Percentiles rank a stretch among this genome's conserved stretches.
Evolutionary conservation across 139 green algal genomes (phyloP).

Genomic region (Ulvella scutata): DNA sequence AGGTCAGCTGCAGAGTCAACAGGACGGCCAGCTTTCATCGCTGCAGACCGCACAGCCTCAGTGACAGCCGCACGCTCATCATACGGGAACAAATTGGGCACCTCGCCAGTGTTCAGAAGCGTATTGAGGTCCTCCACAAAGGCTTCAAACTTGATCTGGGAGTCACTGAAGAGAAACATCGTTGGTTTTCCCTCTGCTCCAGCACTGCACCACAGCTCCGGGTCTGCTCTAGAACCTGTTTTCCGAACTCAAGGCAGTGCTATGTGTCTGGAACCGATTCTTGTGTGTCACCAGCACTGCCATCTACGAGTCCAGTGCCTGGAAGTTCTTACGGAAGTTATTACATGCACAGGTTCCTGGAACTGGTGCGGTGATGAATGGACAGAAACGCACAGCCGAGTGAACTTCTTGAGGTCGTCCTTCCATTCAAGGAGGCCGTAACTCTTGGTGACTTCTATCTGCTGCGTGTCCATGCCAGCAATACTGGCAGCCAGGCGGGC

Average conservation of each 20-base stretch:
- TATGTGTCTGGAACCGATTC: no score
- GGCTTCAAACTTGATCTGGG: conserved; percentile 21
- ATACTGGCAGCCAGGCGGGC: conserved; percentile 37
- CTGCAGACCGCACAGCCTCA: conserved; percentile 18
- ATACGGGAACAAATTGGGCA: conserved; percentile 56
- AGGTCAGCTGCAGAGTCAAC: conserved; percentile 25
- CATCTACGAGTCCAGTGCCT: no score
- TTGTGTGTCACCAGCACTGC: no score
- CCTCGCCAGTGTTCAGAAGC: conserved; percentile 26
- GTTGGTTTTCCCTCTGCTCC: conserved; percentile 11
- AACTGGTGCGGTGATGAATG: no score
- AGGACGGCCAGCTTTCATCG: conserved; percentile 20
- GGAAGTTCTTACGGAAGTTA: no score
- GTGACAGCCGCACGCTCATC: conserved; percentile 45
- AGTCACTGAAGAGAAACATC: conserved; percentile 30
- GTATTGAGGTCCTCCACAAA: conserved; percentile 34
- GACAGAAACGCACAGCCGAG: background rate
- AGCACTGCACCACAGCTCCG: background rate
- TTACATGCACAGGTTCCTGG: no score
- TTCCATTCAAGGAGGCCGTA: conserved; percentile 13
- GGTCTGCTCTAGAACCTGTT: no score
- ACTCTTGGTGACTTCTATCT: conserved; percentile 32
- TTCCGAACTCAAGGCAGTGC: no score
- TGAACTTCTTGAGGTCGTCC: conserved; percentile 19
- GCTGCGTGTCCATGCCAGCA: conserved; percentile 36